Evolutionary conservation across 177 flowering plant species (phyloP), one percentile per base, ranked within the genome.

Genomic region (Telopea speciosissima): DNA sequence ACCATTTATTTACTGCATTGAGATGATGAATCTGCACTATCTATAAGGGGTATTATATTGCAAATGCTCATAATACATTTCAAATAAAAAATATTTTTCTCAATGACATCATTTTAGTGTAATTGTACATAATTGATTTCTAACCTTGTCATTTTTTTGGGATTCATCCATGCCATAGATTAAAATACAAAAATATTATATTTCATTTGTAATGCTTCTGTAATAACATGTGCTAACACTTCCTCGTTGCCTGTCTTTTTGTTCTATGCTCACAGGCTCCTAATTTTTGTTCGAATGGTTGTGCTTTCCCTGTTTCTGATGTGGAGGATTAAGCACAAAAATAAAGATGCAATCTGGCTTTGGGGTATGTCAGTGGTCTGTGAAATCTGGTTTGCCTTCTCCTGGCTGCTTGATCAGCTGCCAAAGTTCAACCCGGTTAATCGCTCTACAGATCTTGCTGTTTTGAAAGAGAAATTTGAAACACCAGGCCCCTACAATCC

Each of bases 381-480:
- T 78, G 98, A 94, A 71, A 5, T 92, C 9, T 93, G 98, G 98
- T 93, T 93, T 75, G 97, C 89, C 10, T 92, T 94, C 79, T 94
- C 99, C 5, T 94, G 99, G 99, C 75, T 94, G 19, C 93, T 89
- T 62, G 94, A 89, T 56, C 92, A 88, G 65, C 77, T 88, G 0
- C 94, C 94, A 17, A 89, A 89, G 78, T 85, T 89, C 24, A 80
- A 83, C 67, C 94, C 94, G 9, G 36, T 89, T 24, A 87, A 86
- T 62, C 88, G 92, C 16, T 74, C 84, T 17, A 85, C 94, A 0
- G 94, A 89, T 69, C 84, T 89, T 31, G 76, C 72, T 71, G 90
- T 87, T 62, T 72, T 89, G 76, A 86, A 85, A 76, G 90, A 88
- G 49, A 88, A 86, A 69, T 89, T 89, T 71, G 94, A 89, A 73